Base-by-base conservation (phyloP, 2,329 filamentous ascomycete species). In the Hypoxylon sp. region DNA sequence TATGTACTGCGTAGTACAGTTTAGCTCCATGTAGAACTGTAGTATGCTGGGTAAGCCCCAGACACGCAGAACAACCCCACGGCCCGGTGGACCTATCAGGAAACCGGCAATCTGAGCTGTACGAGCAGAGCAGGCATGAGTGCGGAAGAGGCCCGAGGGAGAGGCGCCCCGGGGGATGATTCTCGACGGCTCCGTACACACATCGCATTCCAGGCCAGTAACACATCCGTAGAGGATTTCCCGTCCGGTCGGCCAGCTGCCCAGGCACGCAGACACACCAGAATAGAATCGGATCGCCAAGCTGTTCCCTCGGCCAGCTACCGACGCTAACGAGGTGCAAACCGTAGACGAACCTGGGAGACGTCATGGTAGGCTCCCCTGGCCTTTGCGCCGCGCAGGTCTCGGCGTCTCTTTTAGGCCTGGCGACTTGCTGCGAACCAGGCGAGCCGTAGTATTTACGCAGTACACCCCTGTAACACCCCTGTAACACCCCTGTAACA, bases 281-380 rank as follows among this genome's bases (percentile, higher is more conserved):
- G 38, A 11, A 15, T 24, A 18, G 24, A 21, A 11, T 17, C 23
- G 21, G 15, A 6, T 42, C 17, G 46, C 48, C 49, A 60, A 54
- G 60, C 48, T 46, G 40, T 40, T 29, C 15, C 49, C 53, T 51
- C 57, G 46, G 31, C 41, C 50, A 60, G 60, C 46, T 60, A 60
- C 60, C 60, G 60, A 60, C 52, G 57, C 53, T 63, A 63, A 50
- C 50, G 46, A 41, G 23, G 43, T 21, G n/a, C 3, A 37, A 53
- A 23, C 45, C 56, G 35, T 60, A 40, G 37, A 57, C 5, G 31
- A 35, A 35, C 31, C 31, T 15, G 15, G 31, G 31, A 35, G 29
- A 33, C 52, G 60, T 60, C 52, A 62, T 48, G 2, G 55, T 38
- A 17, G 23, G 35, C 20, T 27, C 42, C 42, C 42, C 26, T 46